These are phyloP conservation scores for Tetrastigma voinierianum DNA, from an alignment of 164 flowering plant genomes.

Conservation along the genomic window DNA sequence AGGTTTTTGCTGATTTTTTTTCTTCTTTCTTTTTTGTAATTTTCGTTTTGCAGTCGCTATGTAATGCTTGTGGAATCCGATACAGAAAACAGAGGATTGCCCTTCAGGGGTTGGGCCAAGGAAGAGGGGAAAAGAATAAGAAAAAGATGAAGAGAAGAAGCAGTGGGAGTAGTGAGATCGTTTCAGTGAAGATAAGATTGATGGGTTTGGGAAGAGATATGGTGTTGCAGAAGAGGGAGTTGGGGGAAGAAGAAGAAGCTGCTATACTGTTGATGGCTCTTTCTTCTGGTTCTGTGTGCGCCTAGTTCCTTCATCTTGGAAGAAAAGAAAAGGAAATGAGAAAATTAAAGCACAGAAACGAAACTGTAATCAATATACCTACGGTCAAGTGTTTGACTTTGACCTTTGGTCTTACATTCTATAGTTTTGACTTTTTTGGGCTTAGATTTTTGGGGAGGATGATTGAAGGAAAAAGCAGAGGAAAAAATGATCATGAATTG, in stretches of 20 bases:
- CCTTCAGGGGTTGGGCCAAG: conserved; percentile 32
- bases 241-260: conserved; percentile 74
- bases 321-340: background rate
- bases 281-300: conserved; percentile 58
- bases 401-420: background rate
- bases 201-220: conserved; percentile 32
- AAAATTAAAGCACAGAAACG: background rate
- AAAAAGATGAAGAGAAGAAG: conserved; percentile 16
- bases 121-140: conserved; percentile 20
- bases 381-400: background rate
- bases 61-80: conserved; percentile 90
- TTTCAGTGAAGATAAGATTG: conserved; percentile 28
- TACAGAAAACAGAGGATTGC: conserved; percentile 67
- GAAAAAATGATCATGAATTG: background rate
- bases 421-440: background rate
- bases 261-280: conserved; percentile 78
- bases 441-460: background rate
- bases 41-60: conserved; percentile 53
- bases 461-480: background rate
- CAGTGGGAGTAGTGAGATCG: conserved; percentile 4
- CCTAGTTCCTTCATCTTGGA: conserved; percentile 6
- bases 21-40: conserved; percentile 9
- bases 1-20: background rate
- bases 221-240: conserved; percentile 27
- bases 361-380: background rate